These are phyloP conservation scores for Microbotryum intermedium DNA, from an alignment of 1,284 basidiomycete species.

Conservation along the genomic window DNA sequence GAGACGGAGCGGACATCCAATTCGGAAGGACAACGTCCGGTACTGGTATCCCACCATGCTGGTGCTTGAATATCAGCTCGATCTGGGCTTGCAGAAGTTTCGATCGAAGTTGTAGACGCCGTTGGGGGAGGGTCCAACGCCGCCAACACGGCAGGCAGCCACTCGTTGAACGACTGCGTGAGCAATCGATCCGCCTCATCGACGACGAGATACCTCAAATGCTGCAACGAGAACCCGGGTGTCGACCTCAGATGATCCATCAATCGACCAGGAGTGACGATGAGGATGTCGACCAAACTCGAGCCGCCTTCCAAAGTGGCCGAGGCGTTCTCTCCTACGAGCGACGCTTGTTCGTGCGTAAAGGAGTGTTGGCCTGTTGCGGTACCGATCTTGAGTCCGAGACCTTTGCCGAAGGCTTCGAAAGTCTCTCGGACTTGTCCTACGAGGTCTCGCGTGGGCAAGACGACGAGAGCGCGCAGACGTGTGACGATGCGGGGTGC, in stretches of 20 bases:
- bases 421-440: slow-evolving; percentile 85
- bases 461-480: slow-evolving; percentile 79
- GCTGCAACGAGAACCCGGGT: slow-evolving; percentile 81
- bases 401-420: slow-evolving; percentile 72
- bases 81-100: background rate
- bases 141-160: slow-evolving; percentile 70
- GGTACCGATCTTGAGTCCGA: slow-evolving; percentile 72
- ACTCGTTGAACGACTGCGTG: slow-evolving; percentile 91
- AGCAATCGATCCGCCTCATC: slow-evolving; percentile 95
- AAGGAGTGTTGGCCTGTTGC: slow-evolving; percentile 79
- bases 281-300: slow-evolving; percentile 84
- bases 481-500: slow-evolving; percentile 65
- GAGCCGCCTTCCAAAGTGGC: slow-evolving; percentile 48
- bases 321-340: slow-evolving; percentile 50
- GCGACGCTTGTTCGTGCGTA: slow-evolving; percentile 63
- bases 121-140: slow-evolving; percentile 51
- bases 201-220: slow-evolving; percentile 89
- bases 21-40: slow-evolving; percentile 10
- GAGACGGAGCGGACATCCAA: slow-evolving; percentile 7
- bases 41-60: slow-evolving; percentile 22
- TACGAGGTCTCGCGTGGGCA: slow-evolving; percentile 95
- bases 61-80: slow-evolving; percentile 16
- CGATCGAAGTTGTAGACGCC: background rate
- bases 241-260: slow-evolving; percentile 89
- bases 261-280: slow-evolving; percentile 88